phyloP scores from a whole-genome alignment of 2,329 filamentous ascomycete species.

The Pseudopyricularia javanii region DNA sequence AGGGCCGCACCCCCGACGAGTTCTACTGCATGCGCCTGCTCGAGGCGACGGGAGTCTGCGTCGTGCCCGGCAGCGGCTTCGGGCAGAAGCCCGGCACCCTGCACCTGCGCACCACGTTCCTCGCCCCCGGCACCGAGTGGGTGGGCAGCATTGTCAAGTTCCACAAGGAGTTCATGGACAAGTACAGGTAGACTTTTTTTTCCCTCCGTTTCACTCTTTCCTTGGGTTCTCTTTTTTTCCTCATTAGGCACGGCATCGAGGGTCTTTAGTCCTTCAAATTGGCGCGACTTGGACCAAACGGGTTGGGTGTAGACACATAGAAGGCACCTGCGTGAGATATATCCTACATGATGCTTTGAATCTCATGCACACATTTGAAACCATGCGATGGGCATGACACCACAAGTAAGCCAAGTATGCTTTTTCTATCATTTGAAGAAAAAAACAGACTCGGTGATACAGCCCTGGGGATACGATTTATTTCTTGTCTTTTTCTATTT shows the following conservation, averaged over 20 bases:
- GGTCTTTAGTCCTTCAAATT: not conserved
- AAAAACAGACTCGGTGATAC: not conserved
- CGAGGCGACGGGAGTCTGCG: slow-evolving; percentile 87
- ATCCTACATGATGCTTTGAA: not conserved
- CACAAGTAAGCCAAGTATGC: too few species aligned
- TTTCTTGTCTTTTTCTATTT: not conserved
- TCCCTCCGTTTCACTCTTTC: not conserved
- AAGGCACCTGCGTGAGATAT: not conserved
- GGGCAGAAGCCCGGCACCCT: slow-evolving; percentile 84
- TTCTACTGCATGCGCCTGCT: slow-evolving; percentile 89
- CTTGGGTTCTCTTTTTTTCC: not conserved
- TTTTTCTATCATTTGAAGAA: not conserved
- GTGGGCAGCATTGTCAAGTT: slow-evolving; percentile 77
- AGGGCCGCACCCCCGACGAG: slow-evolving; percentile 70
- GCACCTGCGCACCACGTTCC: slow-evolving; percentile 94
- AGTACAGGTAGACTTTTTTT: slow-evolving; percentile 42
- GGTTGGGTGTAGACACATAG: not conserved
- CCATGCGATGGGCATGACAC: too few species aligned
- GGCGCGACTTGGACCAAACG: not conserved
- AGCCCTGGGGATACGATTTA: not conserved
- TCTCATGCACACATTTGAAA: too few species aligned
- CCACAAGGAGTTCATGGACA: slow-evolving; percentile 79
- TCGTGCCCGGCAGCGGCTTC: slow-evolving; percentile 86
- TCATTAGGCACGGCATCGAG: not conserved
- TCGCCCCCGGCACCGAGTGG: slow-evolving; percentile 95